Evolutionary conservation across 805 yeast genomes (phyloP).

Genomic region (Sugiyamaella lignohabitans): DNA sequence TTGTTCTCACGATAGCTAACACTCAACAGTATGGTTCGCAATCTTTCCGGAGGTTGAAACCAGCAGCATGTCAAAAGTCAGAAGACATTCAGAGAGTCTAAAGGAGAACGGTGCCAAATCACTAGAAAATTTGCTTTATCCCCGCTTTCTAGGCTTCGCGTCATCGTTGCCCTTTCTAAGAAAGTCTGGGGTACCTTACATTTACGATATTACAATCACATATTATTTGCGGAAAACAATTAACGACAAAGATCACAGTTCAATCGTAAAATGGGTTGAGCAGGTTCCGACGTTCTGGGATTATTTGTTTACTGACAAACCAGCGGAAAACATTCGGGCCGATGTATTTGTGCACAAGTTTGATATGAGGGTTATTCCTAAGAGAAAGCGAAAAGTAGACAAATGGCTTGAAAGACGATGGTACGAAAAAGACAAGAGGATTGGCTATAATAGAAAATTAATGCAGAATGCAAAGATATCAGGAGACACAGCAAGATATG

Average conservation of each 20-base stretch:
- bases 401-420: constrained; percentile 73
- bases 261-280: neutral
- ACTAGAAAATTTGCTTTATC: constrained; percentile 61
- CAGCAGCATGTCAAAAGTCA: constrained; percentile 24
- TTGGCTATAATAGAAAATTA: constrained; percentile 17
- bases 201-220: constrained; percentile 52
- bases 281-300: neutral
- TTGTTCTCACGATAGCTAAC: no score
- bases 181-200: constrained; percentile 21
- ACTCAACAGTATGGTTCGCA: constrained; percentile 57
- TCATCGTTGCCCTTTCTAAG: constrained; percentile 25
- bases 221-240: constrained; percentile 29
- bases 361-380: neutral
- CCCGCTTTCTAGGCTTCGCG: constrained; percentile 46
- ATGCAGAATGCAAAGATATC: neutral
- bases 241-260: no score
- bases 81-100: constrained; percentile 49
- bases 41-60: constrained; percentile 84
- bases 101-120: constrained; percentile 54
- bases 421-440: constrained; percentile 57
- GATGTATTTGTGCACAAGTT: neutral
- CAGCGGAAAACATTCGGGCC: neutral
- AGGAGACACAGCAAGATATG: neutral
- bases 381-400: constrained; percentile 27
- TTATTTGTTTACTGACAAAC: neutral